phyloP scores from a whole-genome alignment of 805 yeast genomes.

The Kurtzmaniella fragi region DNA sequence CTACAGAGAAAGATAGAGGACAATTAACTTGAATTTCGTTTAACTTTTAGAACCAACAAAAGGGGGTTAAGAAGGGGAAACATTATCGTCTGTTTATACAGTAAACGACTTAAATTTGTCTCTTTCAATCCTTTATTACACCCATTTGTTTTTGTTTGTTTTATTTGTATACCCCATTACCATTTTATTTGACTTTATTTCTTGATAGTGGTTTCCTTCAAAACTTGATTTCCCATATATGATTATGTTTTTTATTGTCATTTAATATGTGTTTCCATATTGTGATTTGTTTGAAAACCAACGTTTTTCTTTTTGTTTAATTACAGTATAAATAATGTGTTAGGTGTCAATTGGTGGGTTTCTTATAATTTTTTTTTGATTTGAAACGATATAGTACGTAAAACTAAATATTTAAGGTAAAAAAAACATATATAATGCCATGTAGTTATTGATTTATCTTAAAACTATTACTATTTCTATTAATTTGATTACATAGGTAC shows the following conservation, averaged over 20 bases:
- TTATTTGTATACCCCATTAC: constrained; percentile 4
- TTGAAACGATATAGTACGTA: no score
- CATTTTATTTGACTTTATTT: constrained; percentile 1
- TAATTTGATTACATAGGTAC: no score
- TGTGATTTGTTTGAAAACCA: background rate
- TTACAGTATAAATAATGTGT: background rate
- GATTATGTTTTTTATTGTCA: background rate
- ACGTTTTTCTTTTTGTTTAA: constrained; percentile 1
- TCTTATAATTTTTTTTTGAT: no score
- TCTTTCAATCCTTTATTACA: background rate
- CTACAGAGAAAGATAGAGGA: background rate
- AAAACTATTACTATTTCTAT: no score
- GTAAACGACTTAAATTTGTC: no score
- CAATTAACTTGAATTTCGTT: background rate
- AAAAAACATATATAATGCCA: no score
- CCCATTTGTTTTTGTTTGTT: background rate
- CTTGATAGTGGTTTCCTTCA: no score
- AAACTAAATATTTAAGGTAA: no score
- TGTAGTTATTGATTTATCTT: no score
- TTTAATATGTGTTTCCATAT: background rate
- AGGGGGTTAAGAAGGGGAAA: no score
- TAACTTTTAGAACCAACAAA: background rate
- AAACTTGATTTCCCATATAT: background rate
- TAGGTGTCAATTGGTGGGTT: background rate
- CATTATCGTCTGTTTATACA: no score